A percentile compares a stretch with the other conserved stretches of the same genome.
Evolutionary conservation across 2,329 filamentous ascomycete species (phyloP).

Genomic region (Pezicula rhizophila): DNA sequence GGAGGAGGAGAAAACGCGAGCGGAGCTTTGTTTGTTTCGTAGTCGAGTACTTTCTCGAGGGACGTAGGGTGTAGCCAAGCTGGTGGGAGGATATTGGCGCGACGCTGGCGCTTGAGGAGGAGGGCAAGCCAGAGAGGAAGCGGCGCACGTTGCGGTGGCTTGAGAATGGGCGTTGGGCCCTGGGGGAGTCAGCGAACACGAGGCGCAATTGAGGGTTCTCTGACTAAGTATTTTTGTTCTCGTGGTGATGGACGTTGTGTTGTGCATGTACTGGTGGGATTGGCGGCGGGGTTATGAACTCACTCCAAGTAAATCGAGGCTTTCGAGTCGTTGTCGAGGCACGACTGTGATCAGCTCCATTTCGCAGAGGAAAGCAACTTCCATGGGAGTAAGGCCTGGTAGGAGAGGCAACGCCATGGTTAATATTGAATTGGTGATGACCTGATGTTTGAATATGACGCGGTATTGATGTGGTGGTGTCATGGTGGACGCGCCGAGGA

Average conservation of each 20-base stretch:
- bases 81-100: conserved; percentile 87
- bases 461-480: conserved; percentile 3
- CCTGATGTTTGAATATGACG: conserved; percentile 3
- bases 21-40: conserved; percentile 69
- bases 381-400: conserved; percentile 66
- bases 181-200: conserved; percentile 37
- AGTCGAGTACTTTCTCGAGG: conserved; percentile 69
- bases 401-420: conserved; percentile 28
- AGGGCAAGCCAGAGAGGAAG: conserved; percentile 92
- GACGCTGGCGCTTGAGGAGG: conserved; percentile 86
- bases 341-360: conserved; percentile 95
- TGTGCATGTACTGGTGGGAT: conserved; percentile 12
- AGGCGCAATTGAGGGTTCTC: conserved; percentile 37
- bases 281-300: conserved; percentile 37
- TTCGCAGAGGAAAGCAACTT: conserved; percentile 92
- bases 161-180: conserved; percentile 72
- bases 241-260: conserved; percentile 4
- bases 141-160: conserved; percentile 72
- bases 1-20: conserved; percentile 74
- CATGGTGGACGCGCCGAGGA: conserved; percentile 16
- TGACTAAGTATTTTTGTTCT: conserved; percentile 1
- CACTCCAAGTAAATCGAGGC: conserved; percentile 79
- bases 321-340: conserved; percentile 83
- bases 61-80: conserved; percentile 78
- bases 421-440: conserved; percentile 12